Conservation (phyloP, 129 eudicot species). For the Helianthus tuberosus region DNA sequence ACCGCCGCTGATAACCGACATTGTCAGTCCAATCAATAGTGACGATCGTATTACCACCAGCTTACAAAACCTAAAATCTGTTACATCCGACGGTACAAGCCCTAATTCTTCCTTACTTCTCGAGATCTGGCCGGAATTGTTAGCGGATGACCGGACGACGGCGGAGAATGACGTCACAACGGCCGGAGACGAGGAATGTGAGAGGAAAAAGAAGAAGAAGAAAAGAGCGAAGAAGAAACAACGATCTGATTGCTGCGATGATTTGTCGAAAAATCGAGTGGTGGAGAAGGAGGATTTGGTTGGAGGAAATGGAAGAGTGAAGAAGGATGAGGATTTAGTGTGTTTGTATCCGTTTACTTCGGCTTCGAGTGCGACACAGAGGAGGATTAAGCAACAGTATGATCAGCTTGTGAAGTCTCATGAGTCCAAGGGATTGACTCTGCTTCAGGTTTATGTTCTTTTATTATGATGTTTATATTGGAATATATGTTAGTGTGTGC, state of each 20-base stretch:
- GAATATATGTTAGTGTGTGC: not conserved
- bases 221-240: conserved; percentile 61
- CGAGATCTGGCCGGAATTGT: conserved; percentile 50
- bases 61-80: conserved; percentile 23
- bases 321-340: conserved; percentile 48
- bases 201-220: conserved; percentile 63
- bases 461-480: not conserved
- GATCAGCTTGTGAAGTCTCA: conserved; percentile 81
- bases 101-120: conserved; percentile 46
- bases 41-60: not conserved
- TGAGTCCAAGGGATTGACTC: conserved; percentile 61
- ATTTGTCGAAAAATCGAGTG: conserved; percentile 14
- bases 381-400: conserved; percentile 74
- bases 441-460: conserved; percentile 56
- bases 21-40: conserved; percentile 19
- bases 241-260: conserved; percentile 22
- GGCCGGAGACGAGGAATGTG: conserved; percentile 27
- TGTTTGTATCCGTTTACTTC: conserved; percentile 72
- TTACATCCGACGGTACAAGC: conserved; percentile 20
- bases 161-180: conserved; percentile 18
- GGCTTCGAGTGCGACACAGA: conserved; percentile 72
- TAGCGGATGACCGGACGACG: conserved; percentile 6
- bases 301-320: conserved; percentile 14
- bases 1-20: conserved; percentile 24
- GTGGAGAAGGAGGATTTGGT: conserved; percentile 22